Evolutionary conservation across 2,329 filamentous ascomycete species (phyloP), one percentile per base, ranked within the genome.

Genomic region (Chrysoporthe deuterocubensis): DNA sequence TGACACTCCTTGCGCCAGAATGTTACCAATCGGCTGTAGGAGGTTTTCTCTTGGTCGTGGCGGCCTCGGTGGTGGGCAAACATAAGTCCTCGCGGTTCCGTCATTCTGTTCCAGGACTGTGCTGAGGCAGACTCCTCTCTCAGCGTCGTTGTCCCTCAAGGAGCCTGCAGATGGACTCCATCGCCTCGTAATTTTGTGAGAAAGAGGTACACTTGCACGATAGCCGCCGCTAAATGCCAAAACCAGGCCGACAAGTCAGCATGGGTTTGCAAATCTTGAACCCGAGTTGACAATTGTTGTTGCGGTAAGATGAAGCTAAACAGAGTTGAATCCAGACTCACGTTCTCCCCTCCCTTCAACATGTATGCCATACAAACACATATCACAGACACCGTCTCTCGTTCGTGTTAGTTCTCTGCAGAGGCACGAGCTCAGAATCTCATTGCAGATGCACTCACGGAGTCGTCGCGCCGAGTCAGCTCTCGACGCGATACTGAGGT

Each of bases 341-440:
- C 57, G 21, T 40, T 59, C 57, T 42, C 57, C 57, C n/a, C 37
- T 43, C 18, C 18, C 57, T 26, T 59, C 34, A 3, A 40, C 37
- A 43, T 59, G 57, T 40, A 59, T 44, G 37, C 57, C 57, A 43
- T 59, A 59, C 5, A 59, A 37, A 43, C 57, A 59, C 57, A 59
- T 59, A 43, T 59, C 57, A 26, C 57, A 59, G 57, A 59, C 57
- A 16, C 57, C 57, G 14, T 59, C 34, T 43, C 40, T 59, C 40
- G 57, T 59, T 13, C n/a, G 34, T 18, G 57, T 59, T 16, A 43
- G 57, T 37, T 59, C 57, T 43, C 34, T 59, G 57, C 57, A 59
- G 40, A 43, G 37, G 18, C 57, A 59, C n/a, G 57, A 59, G 34
- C 37, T 40, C 18, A 59, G 8, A 9, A 59, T 59, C 34, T 59